Evolutionary conservation across 768 basidiomycete species (phyloP), one percentile per base, ranked within the genome.

Genomic region (Boletus eberwhitei): DNA sequence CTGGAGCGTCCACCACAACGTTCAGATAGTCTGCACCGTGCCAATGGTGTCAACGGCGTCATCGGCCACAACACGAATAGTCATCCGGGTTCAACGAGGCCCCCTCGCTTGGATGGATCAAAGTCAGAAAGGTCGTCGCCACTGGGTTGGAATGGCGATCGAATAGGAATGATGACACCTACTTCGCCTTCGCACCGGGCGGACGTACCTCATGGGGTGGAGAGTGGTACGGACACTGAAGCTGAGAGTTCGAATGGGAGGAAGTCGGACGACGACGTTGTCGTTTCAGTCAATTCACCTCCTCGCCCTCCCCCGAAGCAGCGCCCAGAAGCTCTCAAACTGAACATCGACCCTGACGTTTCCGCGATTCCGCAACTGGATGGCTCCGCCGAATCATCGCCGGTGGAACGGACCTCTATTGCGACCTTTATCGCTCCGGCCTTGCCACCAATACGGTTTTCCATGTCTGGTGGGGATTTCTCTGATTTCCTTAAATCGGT

Each of bases 401-500:
- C 84, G 0, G 81, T 88, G 31, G 82, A 89, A 65, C 80, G 78
- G 40, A 83, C 80, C 12, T 85, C 86, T 8, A 81, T 80, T 62
- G 76, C 88, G 7, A 91, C 91, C 19, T 88, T 88, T 67, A 90
- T 92, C 46, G 88, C 90, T 0, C 93, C 93, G 37, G 89, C 91
- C 4, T 75, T 94, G 29, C 93, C 93, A 3, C 91, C 91, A 0
- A 93, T 96, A 64, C 84, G 90, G n/a, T 88, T 96, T 69, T 95
- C 93, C 16, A 79, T 96, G 74, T 88, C 84, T 54, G 81, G 85
- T 43, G 76, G 83, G 0, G 93, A 96, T 67, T 94, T 98, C 64
- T 83, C 85, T 0, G 87, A 88, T 54, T 70, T 90, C 17, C 77
- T 90, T 48, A 82, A 72, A 60, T 80, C 82, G 32, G 81, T 84